phyloP scores from a whole-genome alignment of 2,329 filamentous ascomycete species.

The Plenodomus lindquistii region DNA sequence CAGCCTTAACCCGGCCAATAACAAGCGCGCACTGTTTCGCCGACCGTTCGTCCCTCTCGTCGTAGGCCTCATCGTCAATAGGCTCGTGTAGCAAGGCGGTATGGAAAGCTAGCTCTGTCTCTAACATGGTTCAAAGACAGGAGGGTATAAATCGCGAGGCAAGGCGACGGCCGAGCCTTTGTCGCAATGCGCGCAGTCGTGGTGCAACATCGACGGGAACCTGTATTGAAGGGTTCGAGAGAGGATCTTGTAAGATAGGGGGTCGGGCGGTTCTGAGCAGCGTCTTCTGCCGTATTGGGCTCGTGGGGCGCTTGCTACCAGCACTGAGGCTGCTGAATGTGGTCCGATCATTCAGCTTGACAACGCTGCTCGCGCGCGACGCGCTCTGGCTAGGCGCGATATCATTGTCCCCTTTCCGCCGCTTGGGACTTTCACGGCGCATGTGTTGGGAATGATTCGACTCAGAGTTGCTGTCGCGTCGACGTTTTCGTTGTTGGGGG shows the following conservation, averaged over 20 bases:
- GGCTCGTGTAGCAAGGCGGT: slow-evolving; percentile 5
- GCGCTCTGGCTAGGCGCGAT: slow-evolving; percentile 6
- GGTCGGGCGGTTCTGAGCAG: slow-evolving; percentile 8
- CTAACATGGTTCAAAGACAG: background rate
- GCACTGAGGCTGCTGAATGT: slow-evolving; percentile 6
- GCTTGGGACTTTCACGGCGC: slow-evolving; percentile 7
- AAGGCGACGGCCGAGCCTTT: slow-evolving; percentile 4
- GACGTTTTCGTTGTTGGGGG: slow-evolving; percentile 7
- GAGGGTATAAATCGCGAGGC: slow-evolving; percentile 6
- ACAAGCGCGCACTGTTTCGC: slow-evolving; percentile 9
- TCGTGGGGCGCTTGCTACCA: slow-evolving; percentile 6
- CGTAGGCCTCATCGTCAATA: slow-evolving; percentile 11
- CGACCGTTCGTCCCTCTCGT: slow-evolving; percentile 3
- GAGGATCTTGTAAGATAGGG: slow-evolving; percentile 2
- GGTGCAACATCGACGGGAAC: background rate
- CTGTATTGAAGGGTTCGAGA: slow-evolving; percentile 5
- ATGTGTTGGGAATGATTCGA: slow-evolving; percentile 5
- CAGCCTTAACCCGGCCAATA: slow-evolving; percentile 8
- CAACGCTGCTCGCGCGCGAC: slow-evolving; percentile 6
- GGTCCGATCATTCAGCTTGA: slow-evolving; percentile 8
- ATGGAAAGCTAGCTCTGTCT: slow-evolving; percentile 5
- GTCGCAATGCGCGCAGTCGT: slow-evolving; percentile 1
- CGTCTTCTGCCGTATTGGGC: slow-evolving; percentile 7
- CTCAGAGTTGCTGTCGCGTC: slow-evolving; percentile 4
- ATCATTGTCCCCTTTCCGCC: slow-evolving; percentile 10